phyloP scores from a whole-genome alignment of 164 flowering plant genomes.

The Vitis amurensis region DNA sequence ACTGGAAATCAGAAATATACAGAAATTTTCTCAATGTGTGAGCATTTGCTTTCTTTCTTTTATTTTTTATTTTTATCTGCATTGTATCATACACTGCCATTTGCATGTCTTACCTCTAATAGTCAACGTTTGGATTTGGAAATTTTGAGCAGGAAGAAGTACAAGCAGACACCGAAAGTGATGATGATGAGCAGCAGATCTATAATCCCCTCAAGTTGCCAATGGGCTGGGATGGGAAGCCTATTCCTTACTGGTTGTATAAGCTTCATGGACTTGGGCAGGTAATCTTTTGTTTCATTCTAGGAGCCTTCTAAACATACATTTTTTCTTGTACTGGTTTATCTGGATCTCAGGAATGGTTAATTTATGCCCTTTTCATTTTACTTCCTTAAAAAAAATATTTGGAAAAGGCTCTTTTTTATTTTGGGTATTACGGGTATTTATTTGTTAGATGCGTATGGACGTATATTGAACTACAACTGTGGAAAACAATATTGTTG shows the following conservation, averaged over 20 bases:
- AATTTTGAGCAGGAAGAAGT: constrained; percentile 70
- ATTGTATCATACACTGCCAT: too few species aligned
- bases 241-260: constrained; percentile 98
- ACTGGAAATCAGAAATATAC: too few species aligned
- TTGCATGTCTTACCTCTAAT: neutral
- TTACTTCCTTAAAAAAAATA: too few species aligned
- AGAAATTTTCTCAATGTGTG: too few species aligned
- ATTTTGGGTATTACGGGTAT: too few species aligned
- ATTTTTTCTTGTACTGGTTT: neutral
- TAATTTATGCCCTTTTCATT: too few species aligned
- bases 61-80: too few species aligned
- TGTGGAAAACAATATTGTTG: too few species aligned
- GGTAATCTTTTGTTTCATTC: constrained; percentile 35
- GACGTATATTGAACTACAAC: too few species aligned
- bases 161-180: constrained; percentile 92
- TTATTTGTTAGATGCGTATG: too few species aligned
- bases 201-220: constrained; percentile 98
- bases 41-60: too few species aligned
- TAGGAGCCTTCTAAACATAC: neutral
- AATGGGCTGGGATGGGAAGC: constrained; percentile 99
- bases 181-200: constrained; percentile 94
- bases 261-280: constrained; percentile 99
- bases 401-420: too few species aligned
- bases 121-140: neutral
- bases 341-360: neutral